A percentile compares a stretch with the other conserved stretches of the same genome.
These are phyloP conservation scores for Aspergillus piperis DNA, from an alignment of 2,329 filamentous ascomycete species.

Conservation along the genomic window DNA sequence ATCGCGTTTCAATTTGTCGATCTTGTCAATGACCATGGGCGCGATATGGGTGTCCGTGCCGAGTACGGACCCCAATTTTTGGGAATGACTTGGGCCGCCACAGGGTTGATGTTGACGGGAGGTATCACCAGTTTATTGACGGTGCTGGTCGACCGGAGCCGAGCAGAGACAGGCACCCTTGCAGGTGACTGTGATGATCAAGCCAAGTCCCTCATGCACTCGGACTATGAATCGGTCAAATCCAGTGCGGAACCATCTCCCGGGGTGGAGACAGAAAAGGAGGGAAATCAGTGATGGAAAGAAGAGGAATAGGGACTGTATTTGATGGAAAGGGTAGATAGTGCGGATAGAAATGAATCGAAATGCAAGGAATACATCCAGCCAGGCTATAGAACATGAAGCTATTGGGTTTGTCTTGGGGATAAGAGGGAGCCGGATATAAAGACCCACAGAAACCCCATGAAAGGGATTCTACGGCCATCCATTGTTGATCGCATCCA, in stretches of 20 bases:
- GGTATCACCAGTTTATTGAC: slow-evolving; percentile 33
- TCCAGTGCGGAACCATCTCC: neutral
- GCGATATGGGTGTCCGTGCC: slow-evolving; percentile 52
- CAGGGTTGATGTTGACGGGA: slow-evolving; percentile 36
- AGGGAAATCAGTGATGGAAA: neutral
- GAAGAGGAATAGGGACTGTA: neutral
- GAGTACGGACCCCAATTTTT: slow-evolving; percentile 57
- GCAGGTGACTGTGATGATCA: neutral
- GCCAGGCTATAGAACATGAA: slow-evolving; percentile 1
- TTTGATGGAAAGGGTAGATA: neutral
- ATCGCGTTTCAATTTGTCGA: slow-evolving; percentile 56
- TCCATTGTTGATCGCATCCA: neutral
- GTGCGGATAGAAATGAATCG: slow-evolving; percentile 2
- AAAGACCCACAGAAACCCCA: slow-evolving; percentile 1
- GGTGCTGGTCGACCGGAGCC: slow-evolving; percentile 24
- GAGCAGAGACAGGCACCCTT: slow-evolving; percentile 4
- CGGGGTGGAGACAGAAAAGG: neutral
- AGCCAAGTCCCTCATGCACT: neutral
- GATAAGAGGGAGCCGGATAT: neutral
- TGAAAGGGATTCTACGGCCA: neutral
- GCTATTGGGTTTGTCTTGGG: neutral
- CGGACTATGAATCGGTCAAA: neutral
- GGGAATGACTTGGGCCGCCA: slow-evolving; percentile 61
- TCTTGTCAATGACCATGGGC: slow-evolving; percentile 57
- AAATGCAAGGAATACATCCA: neutral